Conservation (phyloP, 208 protist genomes). For the Ichthyophonus hoferi region DNA sequence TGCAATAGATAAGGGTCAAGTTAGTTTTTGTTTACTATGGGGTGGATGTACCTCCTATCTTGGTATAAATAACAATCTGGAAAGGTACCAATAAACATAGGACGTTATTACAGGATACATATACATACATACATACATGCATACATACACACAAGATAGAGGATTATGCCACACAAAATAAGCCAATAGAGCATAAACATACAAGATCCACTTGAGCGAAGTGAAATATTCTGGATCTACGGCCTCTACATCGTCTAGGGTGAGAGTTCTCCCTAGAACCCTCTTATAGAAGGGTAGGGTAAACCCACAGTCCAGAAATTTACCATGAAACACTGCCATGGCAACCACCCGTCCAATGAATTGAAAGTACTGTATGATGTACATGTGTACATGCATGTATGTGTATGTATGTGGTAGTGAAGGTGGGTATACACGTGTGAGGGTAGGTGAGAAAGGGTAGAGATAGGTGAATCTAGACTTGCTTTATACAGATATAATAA, state of each 20-base stretch:
- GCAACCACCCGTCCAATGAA: slow-evolving; percentile 54
- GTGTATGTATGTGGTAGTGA: neutral
- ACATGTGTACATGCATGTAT: neutral
- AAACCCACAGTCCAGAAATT: slow-evolving; percentile 50
- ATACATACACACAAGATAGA: slow-evolving; percentile 4
- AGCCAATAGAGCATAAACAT: neutral
- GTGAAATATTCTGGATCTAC: slow-evolving; percentile 48
- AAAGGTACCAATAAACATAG: slow-evolving; percentile 20
- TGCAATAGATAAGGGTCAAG: too few relatives aligned
- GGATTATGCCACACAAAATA: neutral
- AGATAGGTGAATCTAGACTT: too few relatives aligned
- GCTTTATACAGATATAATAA: too few relatives aligned
- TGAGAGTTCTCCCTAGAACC: slow-evolving; percentile 16
- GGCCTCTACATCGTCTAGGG: slow-evolving; percentile 43
- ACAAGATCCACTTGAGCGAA: slow-evolving; percentile 45
- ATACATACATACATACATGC: neutral
- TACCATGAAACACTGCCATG: slow-evolving; percentile 49
- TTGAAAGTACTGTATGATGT: slow-evolving; percentile 51
- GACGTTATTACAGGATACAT: neutral
- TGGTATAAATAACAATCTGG: neutral
- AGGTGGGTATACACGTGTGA: neutral
- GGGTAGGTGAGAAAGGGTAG: too few relatives aligned
- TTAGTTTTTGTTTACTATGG: too few relatives aligned
- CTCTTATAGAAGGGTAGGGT: slow-evolving; percentile 46
- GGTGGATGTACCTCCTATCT: too few relatives aligned